These are phyloP conservation scores for Kluyveromyces dobzhanskii DNA, from an alignment of 805 yeast species.

Conservation along the genomic window DNA sequence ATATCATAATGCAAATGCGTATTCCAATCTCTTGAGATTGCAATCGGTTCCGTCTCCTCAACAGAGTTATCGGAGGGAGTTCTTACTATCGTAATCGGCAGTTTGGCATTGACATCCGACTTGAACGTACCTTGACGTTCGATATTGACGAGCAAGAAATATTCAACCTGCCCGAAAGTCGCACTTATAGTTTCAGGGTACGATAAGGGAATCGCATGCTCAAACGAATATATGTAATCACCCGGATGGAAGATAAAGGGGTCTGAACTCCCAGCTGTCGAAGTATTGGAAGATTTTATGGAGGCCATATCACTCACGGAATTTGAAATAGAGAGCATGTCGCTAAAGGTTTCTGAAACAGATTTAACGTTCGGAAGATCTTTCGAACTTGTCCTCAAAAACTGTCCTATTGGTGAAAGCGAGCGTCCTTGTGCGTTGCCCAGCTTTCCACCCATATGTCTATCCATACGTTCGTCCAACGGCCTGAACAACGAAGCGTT, in stretches of 20 bases:
- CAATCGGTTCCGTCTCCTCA: constrained; percentile 90
- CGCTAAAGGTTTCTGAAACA: constrained; percentile 20
- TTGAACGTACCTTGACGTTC: constrained; percentile 84
- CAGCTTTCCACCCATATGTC: constrained; percentile 15
- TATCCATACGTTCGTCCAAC: constrained; percentile 6
- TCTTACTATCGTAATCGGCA: constrained; percentile 62
- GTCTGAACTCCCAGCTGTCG: constrained; percentile 13
- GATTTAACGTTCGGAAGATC: constrained; percentile 10
- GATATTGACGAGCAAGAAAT: constrained; percentile 58
- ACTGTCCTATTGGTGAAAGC: constrained; percentile 22
- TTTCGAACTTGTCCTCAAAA: constrained; percentile 21
- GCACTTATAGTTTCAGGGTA: constrained; percentile 74
- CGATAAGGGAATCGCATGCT: constrained; percentile 74
- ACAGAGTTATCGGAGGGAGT: constrained; percentile 69
- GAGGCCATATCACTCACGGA: constrained; percentile 12
- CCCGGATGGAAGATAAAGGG: constrained; percentile 64
- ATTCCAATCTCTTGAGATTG: constrained; percentile 89
- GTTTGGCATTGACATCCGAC: constrained; percentile 54
- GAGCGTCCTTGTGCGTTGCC: constrained; percentile 12
- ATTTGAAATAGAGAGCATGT: constrained; percentile 17
- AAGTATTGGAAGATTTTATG: constrained; percentile 7
- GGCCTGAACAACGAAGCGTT: constrained; percentile 23
- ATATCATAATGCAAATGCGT: constrained; percentile 85
- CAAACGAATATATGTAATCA: constrained; percentile 87
- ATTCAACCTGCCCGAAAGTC: constrained; percentile 73